A percentile compares a stretch with the other conserved stretches of the same genome.
Evolutionary conservation across 2,329 filamentous ascomycete genomes (phyloP).

Genomic region (Aspergillus niger): DNA sequence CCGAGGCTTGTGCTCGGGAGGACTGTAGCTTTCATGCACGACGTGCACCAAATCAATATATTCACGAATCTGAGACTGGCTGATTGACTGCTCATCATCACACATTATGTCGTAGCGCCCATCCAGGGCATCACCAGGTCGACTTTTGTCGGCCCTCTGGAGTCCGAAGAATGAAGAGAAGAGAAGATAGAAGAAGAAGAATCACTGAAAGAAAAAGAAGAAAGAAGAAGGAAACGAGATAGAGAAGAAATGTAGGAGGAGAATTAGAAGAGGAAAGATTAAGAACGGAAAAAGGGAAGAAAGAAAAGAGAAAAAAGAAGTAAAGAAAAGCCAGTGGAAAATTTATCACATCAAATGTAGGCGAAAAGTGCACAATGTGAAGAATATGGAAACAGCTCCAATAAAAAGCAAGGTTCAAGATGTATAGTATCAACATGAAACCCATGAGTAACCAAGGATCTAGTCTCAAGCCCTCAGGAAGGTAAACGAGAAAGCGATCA

Average conservation of each 20-base stretch:
- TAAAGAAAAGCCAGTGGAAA: conserved; percentile 7
- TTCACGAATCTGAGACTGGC: conserved; percentile 20
- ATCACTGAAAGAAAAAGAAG: conserved; percentile 17
- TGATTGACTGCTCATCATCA: conserved; percentile 24
- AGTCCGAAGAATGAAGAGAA: conserved; percentile 8
- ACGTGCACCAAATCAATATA: conserved; percentile 21
- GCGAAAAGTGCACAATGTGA: background rate
- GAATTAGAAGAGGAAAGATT: conserved; percentile 5
- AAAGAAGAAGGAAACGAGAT: conserved; percentile 10
- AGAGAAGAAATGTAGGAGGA: conserved; percentile 8
- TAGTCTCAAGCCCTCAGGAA: background rate
- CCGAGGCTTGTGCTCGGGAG: background rate
- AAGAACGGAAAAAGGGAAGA: conserved; percentile 8
- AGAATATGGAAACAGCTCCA: conserved; percentile 3
- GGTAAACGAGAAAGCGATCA: conserved; percentile 3
- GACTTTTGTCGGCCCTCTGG: conserved; percentile 10
- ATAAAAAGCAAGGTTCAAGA: background rate
- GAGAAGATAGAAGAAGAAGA: conserved; percentile 11
- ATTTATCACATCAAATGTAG: background rate
- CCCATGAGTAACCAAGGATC: background rate
- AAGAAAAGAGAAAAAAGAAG: conserved; percentile 9
- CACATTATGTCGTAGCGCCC: conserved; percentile 27
- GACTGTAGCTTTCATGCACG: conserved; percentile 8
- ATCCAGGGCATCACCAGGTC: conserved; percentile 10
- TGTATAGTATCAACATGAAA: conserved; percentile 9